Percentiles rank a stretch among this genome's conserved stretches.
phyloP scores from a whole-genome alignment of 2,329 filamentous ascomycete genomes.

The Acrodontium crateriforme region DNA sequence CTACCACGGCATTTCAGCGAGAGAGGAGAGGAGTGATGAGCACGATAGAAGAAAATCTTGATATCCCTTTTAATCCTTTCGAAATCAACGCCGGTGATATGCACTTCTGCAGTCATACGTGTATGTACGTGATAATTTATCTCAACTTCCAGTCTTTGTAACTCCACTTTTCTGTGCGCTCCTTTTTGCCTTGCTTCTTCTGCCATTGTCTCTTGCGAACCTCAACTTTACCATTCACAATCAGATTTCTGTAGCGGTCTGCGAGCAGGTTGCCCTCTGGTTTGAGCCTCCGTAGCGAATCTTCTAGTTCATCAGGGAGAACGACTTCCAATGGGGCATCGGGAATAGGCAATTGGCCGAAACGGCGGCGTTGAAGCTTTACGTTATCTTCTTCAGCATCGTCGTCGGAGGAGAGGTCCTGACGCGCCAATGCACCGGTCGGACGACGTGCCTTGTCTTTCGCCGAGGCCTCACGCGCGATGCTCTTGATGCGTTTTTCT shows the following conservation, averaged over 20 bases:
- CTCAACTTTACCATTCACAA: constrained; percentile 83
- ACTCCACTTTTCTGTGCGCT: constrained; percentile 88
- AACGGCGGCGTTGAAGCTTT: constrained; percentile 50
- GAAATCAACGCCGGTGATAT: too few species aligned
- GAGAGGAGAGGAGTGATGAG: too few species aligned
- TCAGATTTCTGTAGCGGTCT: constrained; percentile 77
- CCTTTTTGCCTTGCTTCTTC: constrained; percentile 67
- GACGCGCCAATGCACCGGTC: constrained; percentile 6
- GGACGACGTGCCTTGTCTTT: constrained; percentile 35
- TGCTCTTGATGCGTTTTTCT: constrained; percentile 54
- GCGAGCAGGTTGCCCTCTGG: constrained; percentile 92
- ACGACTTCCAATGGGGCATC: constrained; percentile 45
- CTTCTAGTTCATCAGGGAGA: constrained; percentile 36
- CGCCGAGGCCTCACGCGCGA: constrained; percentile 49
- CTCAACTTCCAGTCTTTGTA: constrained; percentile 89
- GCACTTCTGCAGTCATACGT: too few species aligned
- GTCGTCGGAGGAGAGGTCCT: constrained; percentile 6
- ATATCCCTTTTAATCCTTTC: too few species aligned
- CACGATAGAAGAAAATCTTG: too few species aligned
- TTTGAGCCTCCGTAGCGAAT: constrained; percentile 43
- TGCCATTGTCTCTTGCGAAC: constrained; percentile 64
- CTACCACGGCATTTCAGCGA: too few species aligned
- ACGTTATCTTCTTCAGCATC: constrained; percentile 23
- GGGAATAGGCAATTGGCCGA: constrained; percentile 61
- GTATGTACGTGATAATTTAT: too few species aligned